Evolutionary conservation across 495 filamentous ascomycete genomes (phyloP).

Genomic region (Cercophora scortea): DNA sequence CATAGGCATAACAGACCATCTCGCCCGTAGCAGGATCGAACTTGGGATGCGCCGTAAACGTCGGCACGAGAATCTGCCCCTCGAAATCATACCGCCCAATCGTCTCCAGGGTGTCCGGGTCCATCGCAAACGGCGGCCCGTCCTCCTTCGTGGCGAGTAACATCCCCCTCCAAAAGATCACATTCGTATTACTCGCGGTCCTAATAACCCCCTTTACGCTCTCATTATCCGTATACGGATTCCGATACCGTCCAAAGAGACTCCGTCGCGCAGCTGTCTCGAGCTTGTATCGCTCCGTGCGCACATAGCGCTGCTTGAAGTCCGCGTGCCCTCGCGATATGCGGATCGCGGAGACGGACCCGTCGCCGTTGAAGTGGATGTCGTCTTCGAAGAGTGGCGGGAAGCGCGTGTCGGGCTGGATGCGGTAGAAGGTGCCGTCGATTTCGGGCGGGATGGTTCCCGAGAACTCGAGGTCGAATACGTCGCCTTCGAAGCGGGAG

Average conservation of each 20-base stretch:
- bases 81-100: slow-evolving; percentile 48
- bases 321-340: slow-evolving; percentile 41
- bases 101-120: slow-evolving; percentile 48
- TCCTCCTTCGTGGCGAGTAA: slow-evolving; percentile 50
- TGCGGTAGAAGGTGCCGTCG: slow-evolving; percentile 47
- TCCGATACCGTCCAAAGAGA: slow-evolving; percentile 47
- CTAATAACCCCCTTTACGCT: slow-evolving; percentile 40
- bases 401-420: slow-evolving; percentile 44
- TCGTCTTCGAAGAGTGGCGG: slow-evolving; percentile 49
- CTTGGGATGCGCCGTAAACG: slow-evolving; percentile 57
- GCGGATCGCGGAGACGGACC: slow-evolving; percentile 43
- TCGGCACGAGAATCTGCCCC: slow-evolving; percentile 44
- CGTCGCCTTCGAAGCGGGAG: slow-evolving; percentile 38
- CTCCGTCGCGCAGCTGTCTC: slow-evolving; percentile 33
- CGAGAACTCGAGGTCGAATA: slow-evolving; percentile 40
- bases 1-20: slow-evolving; percentile 50
- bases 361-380: slow-evolving; percentile 40
- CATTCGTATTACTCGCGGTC: slow-evolving; percentile 48
- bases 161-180: slow-evolving; percentile 44
- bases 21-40: slow-evolving; percentile 51
- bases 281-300: slow-evolving; percentile 38
- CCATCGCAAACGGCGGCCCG: slow-evolving; percentile 47
- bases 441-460: slow-evolving; percentile 43
- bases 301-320: slow-evolving; percentile 46
- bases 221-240: slow-evolving; percentile 47